phyloP scores from a whole-genome alignment of 2,329 filamentous ascomycete species.

The Pseudogymnoascus sp. region DNA sequence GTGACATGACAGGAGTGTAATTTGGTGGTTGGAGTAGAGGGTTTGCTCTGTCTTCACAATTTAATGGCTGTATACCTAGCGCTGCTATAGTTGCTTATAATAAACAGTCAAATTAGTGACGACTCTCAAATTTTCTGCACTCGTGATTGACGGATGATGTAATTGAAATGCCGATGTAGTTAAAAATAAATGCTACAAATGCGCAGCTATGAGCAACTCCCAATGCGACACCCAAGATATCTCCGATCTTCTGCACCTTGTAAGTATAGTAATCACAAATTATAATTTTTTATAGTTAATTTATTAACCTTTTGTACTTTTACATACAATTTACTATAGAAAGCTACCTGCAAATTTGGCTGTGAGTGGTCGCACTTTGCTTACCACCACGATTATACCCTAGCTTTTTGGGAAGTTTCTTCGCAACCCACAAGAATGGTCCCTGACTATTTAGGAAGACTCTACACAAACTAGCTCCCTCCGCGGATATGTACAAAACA shows the following conservation, averaged over 20 bases:
- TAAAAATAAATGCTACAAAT: neutral
- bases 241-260: neutral
- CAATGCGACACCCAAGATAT: neutral
- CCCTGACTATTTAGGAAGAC: neutral
- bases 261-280: neutral
- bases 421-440: neutral
- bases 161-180: neutral
- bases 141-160: neutral
- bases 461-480: neutral
- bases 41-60: neutral
- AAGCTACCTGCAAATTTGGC: no score
- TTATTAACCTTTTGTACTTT: no score
- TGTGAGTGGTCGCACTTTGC: no score
- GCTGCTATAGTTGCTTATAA: neutral
- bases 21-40: neutral
- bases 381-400: neutral
- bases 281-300: no score
- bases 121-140: neutral
- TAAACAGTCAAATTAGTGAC: neutral
- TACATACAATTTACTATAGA: no score
- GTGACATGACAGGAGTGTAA: neutral
- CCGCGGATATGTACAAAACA: neutral
- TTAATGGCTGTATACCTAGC: constrained; percentile 1
- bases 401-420: neutral
- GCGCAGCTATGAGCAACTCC: neutral